Percentiles rank a stretch among this genome's conserved stretches.
Evolutionary conservation across 352 stramenopile genomes (phyloP).

Genomic region (Globisporangium polare): DNA sequence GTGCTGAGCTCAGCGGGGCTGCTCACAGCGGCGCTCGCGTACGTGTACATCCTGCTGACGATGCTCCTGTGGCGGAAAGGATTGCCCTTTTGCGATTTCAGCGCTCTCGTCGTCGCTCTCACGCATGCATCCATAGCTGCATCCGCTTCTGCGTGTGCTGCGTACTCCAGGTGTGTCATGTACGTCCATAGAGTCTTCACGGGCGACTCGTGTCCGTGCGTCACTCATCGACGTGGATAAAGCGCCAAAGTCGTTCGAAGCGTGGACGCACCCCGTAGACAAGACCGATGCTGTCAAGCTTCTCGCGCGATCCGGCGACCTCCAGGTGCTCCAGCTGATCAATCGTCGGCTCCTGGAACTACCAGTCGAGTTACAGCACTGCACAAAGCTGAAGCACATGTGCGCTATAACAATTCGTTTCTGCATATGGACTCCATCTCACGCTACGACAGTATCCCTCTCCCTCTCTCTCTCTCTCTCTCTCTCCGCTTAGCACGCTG

Average conservation of each 20-base stretch:
- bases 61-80: slow-evolving; percentile 23
- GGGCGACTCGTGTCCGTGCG: slow-evolving; percentile 24
- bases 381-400: background rate
- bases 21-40: slow-evolving; percentile 4
- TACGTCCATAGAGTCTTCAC: slow-evolving; percentile 16
- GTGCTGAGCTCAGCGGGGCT: slow-evolving; percentile 17
- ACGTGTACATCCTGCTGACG: slow-evolving; percentile 20
- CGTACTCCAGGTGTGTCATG: slow-evolving; percentile 24
- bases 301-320: slow-evolving; percentile 23
- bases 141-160: slow-evolving; percentile 11
- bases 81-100: slow-evolving; percentile 13
- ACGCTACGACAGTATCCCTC: too few relatives aligned
- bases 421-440: background rate
- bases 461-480: too few relatives aligned
- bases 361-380: slow-evolving; percentile 8
- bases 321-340: slow-evolving; percentile 37
- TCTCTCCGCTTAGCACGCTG: background rate
- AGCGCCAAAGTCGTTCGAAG: slow-evolving; percentile 17
- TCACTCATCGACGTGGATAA: slow-evolving; percentile 28
- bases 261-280: slow-evolving; percentile 24
- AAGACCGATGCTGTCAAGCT: slow-evolving; percentile 21
- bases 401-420: background rate
- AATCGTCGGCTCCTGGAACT: slow-evolving; percentile 23
- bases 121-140: slow-evolving; percentile 16
- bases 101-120: slow-evolving; percentile 12